phyloP scores from a whole-genome alignment of 306 rosid species.

The Benincasa hispida region DNA sequence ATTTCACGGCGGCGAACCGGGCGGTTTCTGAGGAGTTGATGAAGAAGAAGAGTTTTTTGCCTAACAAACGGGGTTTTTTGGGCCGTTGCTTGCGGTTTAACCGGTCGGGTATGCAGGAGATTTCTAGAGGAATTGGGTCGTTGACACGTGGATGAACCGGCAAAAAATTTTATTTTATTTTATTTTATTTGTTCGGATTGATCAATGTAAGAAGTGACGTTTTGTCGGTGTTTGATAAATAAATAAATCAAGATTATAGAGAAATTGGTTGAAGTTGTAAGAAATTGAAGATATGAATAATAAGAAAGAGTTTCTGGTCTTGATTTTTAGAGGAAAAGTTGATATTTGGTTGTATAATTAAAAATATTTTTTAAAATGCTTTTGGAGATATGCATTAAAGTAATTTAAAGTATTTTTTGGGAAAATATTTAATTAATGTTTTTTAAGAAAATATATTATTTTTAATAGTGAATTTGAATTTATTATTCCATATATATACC shows the following conservation, averaged over 20 bases:
- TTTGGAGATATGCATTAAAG: not conserved
- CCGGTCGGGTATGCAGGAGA: not conserved
- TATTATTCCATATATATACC: not conserved
- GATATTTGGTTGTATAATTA: not conserved
- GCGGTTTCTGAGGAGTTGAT: slow-evolving; percentile 16
- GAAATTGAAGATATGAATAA: not conserved
- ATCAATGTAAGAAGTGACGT: not conserved
- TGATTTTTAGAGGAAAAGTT: not conserved
- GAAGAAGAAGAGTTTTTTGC: slow-evolving; percentile 17
- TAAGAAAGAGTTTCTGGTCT: not conserved
- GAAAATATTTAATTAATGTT: not conserved
- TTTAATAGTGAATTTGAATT: not conserved
- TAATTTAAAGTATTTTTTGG: not conserved
- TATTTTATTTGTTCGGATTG: not conserved
- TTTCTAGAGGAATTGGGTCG: slow-evolving; percentile 8
- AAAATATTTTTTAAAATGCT: not conserved
- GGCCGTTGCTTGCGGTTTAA: slow-evolving; percentile 20
- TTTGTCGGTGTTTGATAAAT: not conserved
- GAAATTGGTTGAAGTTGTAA: not conserved
- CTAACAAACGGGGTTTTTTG: slow-evolving; percentile 11
- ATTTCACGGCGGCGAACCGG: slow-evolving; percentile 9
- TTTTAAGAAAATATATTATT: not conserved
- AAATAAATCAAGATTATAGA: not conserved
- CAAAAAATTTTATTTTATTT: not conserved
- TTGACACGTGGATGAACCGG: slow-evolving; percentile 10